Conservation (phyloP, 441 rosid genomes). For the Adansonia rubrostipa region DNA sequence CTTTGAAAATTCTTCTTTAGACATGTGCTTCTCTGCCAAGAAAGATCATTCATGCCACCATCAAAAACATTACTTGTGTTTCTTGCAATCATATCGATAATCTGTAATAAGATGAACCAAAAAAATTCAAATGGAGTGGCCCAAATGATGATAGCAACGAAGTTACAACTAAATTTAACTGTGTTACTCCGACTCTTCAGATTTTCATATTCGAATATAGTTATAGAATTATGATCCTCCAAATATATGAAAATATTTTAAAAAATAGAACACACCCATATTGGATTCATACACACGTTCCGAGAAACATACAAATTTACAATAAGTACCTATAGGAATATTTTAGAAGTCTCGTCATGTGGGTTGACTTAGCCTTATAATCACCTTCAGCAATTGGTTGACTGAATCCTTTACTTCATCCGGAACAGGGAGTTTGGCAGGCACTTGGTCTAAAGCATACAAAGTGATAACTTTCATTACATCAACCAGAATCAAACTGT, state of each 20-base stretch:
- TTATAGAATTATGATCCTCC: neutral
- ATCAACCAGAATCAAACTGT: conserved; percentile 49
- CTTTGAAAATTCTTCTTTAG: neutral
- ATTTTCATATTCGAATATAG: neutral
- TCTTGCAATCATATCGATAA: neutral
- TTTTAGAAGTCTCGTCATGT: neutral
- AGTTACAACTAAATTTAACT: neutral
- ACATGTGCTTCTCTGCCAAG: neutral
- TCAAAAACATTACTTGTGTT: neutral
- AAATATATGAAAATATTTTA: neutral
- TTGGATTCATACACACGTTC: neutral
- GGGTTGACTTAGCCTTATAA: conserved; percentile 53
- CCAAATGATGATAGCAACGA: neutral
- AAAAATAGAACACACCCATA: neutral
- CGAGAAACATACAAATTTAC: neutral
- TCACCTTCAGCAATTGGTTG: conserved; percentile 51
- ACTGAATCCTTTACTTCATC: conserved; percentile 59
- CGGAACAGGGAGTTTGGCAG: conserved; percentile 53
- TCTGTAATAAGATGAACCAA: neutral
- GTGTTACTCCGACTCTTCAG: neutral
- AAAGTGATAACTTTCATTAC: conserved; percentile 61
- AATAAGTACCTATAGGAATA: neutral
- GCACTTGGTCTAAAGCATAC: conserved; percentile 58
- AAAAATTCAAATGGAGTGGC: neutral
- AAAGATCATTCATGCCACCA: neutral